Evolutionary conservation across 106 monocot genomes (phyloP).

Genomic region (Ottelia alismoides): DNA sequence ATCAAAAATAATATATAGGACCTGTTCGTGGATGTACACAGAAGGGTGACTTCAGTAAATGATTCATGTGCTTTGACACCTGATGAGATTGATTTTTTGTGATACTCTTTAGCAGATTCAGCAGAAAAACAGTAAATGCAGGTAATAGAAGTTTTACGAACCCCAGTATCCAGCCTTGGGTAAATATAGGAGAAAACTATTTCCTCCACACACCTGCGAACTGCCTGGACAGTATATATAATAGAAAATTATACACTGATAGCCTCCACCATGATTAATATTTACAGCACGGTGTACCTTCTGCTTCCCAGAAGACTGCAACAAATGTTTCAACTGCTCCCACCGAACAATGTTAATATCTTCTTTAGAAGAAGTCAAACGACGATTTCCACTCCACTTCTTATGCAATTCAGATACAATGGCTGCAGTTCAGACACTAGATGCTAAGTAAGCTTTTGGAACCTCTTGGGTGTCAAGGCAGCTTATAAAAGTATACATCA

Average conservation of each 20-base stretch:
- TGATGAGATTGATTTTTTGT: too few species aligned
- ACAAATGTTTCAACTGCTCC: constrained; percentile 71
- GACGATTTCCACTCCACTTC: constrained; percentile 77
- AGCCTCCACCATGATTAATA: background rate
- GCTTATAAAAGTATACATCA: too few species aligned
- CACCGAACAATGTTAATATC: constrained; percentile 57
- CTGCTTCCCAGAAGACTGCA: constrained; percentile 84
- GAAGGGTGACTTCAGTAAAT: constrained; percentile 91
- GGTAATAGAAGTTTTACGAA: constrained; percentile 8
- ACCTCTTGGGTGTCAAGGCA: too few species aligned
- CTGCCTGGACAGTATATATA: constrained; percentile 49
- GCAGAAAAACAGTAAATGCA: background rate
- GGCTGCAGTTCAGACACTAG: constrained; percentile 34
- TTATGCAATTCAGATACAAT: constrained; percentile 53
- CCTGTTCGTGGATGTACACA: constrained; percentile 97
- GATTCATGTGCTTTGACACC: constrained; percentile 97
- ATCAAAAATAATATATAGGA: too few species aligned
- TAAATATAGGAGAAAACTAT: constrained; percentile 95
- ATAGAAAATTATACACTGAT: too few species aligned
- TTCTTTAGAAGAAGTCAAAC: constrained; percentile 45
- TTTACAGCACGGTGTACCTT: constrained; percentile 32
- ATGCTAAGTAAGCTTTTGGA: too few species aligned
- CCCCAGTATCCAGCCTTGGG: constrained; percentile 95
- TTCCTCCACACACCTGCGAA: constrained; percentile 77
- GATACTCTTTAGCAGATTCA: too few species aligned